phyloP scores from a whole-genome alignment of 2,329 filamentous ascomycete genomes.

The Pleochaeta shiraiana region DNA sequence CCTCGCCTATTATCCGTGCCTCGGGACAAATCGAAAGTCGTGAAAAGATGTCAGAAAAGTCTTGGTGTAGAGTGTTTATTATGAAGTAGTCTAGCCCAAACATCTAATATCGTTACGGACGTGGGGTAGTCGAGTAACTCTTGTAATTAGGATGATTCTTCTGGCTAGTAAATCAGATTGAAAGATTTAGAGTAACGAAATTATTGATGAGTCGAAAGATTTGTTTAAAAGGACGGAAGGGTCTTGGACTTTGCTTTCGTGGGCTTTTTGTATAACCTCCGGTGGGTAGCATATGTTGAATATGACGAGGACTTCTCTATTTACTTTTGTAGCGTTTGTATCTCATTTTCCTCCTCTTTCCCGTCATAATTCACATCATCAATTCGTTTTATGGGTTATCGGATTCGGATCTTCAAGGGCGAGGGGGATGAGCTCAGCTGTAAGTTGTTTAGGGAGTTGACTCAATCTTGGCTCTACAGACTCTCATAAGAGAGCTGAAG shows the following conservation, averaged over 20 bases:
- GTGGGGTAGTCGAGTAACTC: neutral
- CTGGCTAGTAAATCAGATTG: neutral
- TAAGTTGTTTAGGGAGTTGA: neutral
- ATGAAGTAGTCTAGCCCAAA: neutral
- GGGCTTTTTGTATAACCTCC: neutral
- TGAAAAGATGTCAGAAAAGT: too few species aligned
- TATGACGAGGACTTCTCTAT: neutral
- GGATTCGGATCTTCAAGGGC: neutral
- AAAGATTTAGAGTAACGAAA: neutral
- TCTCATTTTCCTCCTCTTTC: neutral
- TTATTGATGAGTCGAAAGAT: neutral
- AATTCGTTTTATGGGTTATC: neutral
- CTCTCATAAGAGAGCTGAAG: too few species aligned
- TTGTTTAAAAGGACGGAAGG: neutral
- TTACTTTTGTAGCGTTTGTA: neutral
- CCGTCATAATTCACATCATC: neutral
- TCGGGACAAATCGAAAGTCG: too few species aligned
- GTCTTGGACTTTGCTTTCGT: too few species aligned
- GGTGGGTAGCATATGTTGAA: neutral
- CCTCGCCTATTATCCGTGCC: too few species aligned
- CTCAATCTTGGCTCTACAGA: neutral
- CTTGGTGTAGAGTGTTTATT: neutral
- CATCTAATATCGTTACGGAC: neutral
- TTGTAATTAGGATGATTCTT: neutral
- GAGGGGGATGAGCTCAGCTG: neutral